A percentile compares a stretch with the other conserved stretches of the same genome.
phyloP scores from a whole-genome alignment of 2,329 filamentous ascomycete genomes.

The Sporothrix variecibatus region DNA sequence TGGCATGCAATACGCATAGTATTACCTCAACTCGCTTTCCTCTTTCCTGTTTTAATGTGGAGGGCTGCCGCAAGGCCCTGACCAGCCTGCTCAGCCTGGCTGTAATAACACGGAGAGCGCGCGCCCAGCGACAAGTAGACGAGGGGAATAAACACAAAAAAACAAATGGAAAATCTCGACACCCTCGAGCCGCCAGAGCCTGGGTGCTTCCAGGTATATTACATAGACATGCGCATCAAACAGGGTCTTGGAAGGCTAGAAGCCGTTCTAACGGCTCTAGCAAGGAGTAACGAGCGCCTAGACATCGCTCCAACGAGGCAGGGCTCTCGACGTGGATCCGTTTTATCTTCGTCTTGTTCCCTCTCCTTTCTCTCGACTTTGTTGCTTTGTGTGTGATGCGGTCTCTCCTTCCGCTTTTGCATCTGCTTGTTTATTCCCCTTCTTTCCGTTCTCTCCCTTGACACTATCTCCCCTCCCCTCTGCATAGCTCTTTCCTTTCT shows the following conservation, averaged over 20 bases:
- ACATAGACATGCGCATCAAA: background rate
- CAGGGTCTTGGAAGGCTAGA: constrained; percentile 2
- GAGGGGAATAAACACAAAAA: background rate
- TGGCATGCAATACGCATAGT: background rate
- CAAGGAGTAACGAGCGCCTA: constrained; percentile 10
- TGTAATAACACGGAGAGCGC: background rate
- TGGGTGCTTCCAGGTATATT: background rate
- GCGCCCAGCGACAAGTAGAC: background rate
- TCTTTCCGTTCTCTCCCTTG: background rate
- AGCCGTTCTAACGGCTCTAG: constrained; percentile 6
- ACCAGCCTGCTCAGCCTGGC: too few species aligned
- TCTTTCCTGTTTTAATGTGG: constrained; percentile 14
- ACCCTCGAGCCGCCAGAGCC: background rate
- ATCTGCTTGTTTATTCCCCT: background rate
- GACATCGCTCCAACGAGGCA: background rate
- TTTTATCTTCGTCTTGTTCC: constrained; percentile 8
- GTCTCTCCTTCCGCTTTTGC: background rate
- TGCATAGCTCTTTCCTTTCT: background rate
- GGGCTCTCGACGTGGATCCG: background rate
- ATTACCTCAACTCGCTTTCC: background rate
- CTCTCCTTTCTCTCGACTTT: background rate
- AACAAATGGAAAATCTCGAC: background rate
- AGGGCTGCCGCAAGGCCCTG: background rate
- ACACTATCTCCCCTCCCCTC: background rate
- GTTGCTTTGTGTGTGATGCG: background rate